Evolutionary conservation across 1,284 basidiomycete genomes (phyloP), one percentile per base, ranked within the genome.

Genomic region (Inonotus obliquus): DNA sequence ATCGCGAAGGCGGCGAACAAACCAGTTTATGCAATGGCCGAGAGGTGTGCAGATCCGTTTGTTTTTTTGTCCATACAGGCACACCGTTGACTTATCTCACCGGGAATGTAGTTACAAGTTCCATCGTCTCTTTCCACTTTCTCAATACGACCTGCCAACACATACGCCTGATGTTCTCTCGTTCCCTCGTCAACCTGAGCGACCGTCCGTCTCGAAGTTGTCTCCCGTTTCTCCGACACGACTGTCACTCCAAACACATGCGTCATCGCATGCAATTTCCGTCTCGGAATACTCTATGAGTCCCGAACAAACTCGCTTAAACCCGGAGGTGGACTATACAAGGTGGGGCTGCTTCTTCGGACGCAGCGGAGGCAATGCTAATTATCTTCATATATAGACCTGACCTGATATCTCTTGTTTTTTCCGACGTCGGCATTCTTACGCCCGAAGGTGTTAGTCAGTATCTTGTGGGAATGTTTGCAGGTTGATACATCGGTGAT

Each of bases 1-100:
- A 92, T 98, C 63, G 96, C 97, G 59, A 96, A 96, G 75, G 89
- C 92, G 37, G 86, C 90, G 61, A 92, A 94, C 69, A 98, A 96
- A 73, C 96, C 97, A 2, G 95, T 99, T 73, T 99, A 98, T 75
- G 95, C 95, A 35, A 82, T 98, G 45, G 95, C 96, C 35, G 96
- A 99, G 78, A 94, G 90, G 91, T 90, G 64, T 65, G 76, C 70
- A 55, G 63, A 65, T 62, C 63, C 63, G 45, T 63, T 45, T n/a
- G n/a, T 60, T 59, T 54, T 39, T 29, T 21, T 52, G 19, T 29
- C 53, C 58, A 39, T n/a, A n/a, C 41, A 17, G 17, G 17, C 17
- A 4, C 2, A 47, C 47, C 45, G 25, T 57, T 62, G 63, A 60
- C 52, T 57, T 60, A 68, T 61, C 55, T 54, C 65, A 59, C 68